Evolutionary conservation across 148 eudicot genomes (phyloP).

Genomic region (Selenicereus undatus): DNA sequence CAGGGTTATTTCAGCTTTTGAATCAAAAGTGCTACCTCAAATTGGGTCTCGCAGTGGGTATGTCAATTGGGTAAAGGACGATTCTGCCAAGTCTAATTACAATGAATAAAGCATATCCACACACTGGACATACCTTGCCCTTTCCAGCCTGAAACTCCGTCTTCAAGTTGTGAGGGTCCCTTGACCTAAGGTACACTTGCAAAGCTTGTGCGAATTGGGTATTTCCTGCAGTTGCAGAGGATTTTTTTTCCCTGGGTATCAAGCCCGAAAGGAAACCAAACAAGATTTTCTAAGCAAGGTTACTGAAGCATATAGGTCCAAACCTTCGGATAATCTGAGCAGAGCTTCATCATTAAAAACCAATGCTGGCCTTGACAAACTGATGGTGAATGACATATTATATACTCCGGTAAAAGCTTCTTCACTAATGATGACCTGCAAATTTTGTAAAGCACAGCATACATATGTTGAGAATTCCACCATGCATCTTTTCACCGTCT

Average conservation of each 20-base stretch:
- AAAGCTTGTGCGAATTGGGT: slow-evolving; percentile 46
- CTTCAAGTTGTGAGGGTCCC: slow-evolving; percentile 67
- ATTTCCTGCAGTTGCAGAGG: slow-evolving; percentile 37
- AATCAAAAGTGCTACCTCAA: too few species aligned
- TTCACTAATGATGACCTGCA: slow-evolving; percentile 62
- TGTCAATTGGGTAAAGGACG: background rate
- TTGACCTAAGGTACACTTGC: slow-evolving; percentile 52
- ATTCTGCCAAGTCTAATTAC: background rate
- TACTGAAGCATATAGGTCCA: background rate
- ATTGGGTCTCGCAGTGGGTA: background rate
- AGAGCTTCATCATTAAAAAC: slow-evolving; percentile 53
- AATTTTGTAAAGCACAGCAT: background rate
- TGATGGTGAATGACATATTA: slow-evolving; percentile 51
- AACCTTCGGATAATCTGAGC: slow-evolving; percentile 56
- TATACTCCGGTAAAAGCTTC: slow-evolving; percentile 69
- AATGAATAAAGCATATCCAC: too few species aligned
- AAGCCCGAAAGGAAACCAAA: background rate
- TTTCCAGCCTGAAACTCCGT: slow-evolving; percentile 63
- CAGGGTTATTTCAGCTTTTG: too few species aligned
- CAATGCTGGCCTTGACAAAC: slow-evolving; percentile 63
- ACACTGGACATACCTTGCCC: slow-evolving; percentile 51
- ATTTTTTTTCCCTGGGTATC: background rate
- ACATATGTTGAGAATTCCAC: too few species aligned
- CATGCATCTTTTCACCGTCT: background rate
- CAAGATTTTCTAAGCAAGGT: background rate